Base-by-base conservation (phyloP, 805 yeast species). In the Lachancea waltii region DNA sequence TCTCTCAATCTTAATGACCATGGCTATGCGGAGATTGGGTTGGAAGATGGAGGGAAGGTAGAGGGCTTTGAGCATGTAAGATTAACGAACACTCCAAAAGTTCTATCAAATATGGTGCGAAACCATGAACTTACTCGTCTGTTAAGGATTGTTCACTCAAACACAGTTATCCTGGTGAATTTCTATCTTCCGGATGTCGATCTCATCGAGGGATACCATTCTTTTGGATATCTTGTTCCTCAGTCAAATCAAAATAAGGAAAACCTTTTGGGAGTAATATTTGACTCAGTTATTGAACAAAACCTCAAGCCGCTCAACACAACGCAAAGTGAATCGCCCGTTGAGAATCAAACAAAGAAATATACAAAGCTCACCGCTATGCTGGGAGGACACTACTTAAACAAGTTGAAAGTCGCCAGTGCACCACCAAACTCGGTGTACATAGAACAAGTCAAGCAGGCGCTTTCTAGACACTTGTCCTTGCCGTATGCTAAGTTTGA, bases 201-300 rank as follows among this genome's bases (percentile, higher is more conserved):
- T 48, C 58, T 62, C 15, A 65, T 75, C n/a, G 36, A 45, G 19
- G 58, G 58, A 7, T 56, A 63, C 22, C 68, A 72, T 41, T 95
- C 97, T 26, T 90, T 90, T 68, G 98, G 98, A 1, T 85, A 82
- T 49, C 69, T 90, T 33, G 82, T 89, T 7, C 98, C 98, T 6
- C 50, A 56, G 38, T 48, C 62, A 3, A 53, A 56, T 29, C 34
- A 47, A 5, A 78, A 79, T 46, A 67, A 71, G 3, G 77, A 76
- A 33, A 67, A 73, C 14, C 62, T 87, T 11, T 65, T 90, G 21
- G 98, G 98, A 3, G 85, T 86, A 5, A 86, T 92, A 14, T 90
- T 81, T 62, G 97, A 90, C 58, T 85, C 95, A 1, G 86, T 85
- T 38, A 75, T 85, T 16, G 92, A 84, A 51, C 71, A 73, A 47